Base-by-base conservation (phyloP, 495 filamentous ascomycete genomes). In the Podospora pseudocomata region DNA sequence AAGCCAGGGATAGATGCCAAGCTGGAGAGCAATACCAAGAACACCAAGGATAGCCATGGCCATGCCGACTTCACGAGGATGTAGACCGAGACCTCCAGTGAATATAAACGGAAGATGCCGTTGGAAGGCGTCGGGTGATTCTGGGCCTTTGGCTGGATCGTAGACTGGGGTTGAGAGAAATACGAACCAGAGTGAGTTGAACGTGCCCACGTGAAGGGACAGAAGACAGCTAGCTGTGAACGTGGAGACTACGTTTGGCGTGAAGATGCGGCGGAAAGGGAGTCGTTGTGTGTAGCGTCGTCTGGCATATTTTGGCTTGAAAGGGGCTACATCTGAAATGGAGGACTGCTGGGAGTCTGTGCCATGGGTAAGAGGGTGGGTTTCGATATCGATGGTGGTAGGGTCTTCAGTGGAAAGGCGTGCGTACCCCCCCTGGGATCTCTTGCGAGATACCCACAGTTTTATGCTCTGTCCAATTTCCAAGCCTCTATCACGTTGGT, bases 151-250 rank as follows among this genome's bases (percentile, higher is more conserved):
- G 11, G 70, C 56, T 2, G 79, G 80, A 68, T 90, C 84, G 70
- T 88, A 89, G 44, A 91, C 90, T 0, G 92, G 90, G 0, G 92
- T 91, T 0, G 90, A 92, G 67, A 96, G 88, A 82, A 93, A 94
- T 66, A 92, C 84, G 68, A 91, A 90, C 91, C 91, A 94, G 59
- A 94, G 84, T 62, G 88, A 90, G 77, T 92, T 92, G 83, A 94
- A 95, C 57, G 91, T 91, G 68, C 89, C 90, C 77, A 93, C 85
- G 72, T 93, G 91, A 73, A 91, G 87, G 54, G 89, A 87, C 65
- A 95, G 84, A 69, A 93, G 84, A 58, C 85, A 89, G 75, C 90
- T 88, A 2, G 89, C 84, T 15, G 88, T 59, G 3, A 95, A 80
- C 2, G 91, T 93, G 69, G 76, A 75, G 16, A 72, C 65, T 26